A percentile compares a stretch with the other conserved stretches of the same genome.
These are phyloP conservation scores for Rubia peregrina DNA, from an alignment of 305 asterid species.

Conservation along the genomic window DNA sequence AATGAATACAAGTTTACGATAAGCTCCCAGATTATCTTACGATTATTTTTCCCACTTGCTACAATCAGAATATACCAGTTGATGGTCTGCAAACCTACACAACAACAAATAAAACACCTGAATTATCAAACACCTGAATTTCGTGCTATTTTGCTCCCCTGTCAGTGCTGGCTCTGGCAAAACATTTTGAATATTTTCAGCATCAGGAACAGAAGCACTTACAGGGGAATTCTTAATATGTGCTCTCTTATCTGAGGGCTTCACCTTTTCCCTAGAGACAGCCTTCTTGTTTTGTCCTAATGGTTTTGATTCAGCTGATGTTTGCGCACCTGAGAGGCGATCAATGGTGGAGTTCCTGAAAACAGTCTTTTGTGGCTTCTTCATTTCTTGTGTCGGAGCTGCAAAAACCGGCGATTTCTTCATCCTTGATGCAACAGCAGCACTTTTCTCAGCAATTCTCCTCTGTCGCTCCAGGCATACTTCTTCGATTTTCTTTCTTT, in stretches of 20 bases:
- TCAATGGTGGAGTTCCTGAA: conserved; percentile 50
- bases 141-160: conserved; percentile 18
- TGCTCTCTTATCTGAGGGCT: conserved; percentile 26
- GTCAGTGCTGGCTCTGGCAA: conserved; percentile 13
- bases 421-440: conserved; percentile 32
- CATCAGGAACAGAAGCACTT: conserved; percentile 22
- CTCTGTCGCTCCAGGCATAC: conserved; percentile 49
- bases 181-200: conserved; percentile 15
- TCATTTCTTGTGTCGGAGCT: conserved; percentile 30
- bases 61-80: too few species aligned
- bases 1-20: not conserved
- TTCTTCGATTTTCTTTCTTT: conserved; percentile 63
- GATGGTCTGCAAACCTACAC: too few species aligned
- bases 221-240: conserved; percentile 22
- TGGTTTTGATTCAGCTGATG: conserved; percentile 35
- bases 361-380: conserved; percentile 36
- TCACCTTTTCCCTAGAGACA: conserved; percentile 30
- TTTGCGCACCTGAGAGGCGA: conserved; percentile 64
- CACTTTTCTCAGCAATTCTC: conserved; percentile 79
- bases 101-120: too few species aligned
- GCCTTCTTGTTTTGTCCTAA: conserved; percentile 31
- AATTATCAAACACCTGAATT: too few species aligned
- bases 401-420: conserved; percentile 24
- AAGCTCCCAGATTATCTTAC: too few species aligned
- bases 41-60: too few species aligned